Evolutionary conservation across 805 yeast genomes (phyloP), one percentile per base, ranked within the genome.

Genomic region (Sporopachydermia quercuum): DNA sequence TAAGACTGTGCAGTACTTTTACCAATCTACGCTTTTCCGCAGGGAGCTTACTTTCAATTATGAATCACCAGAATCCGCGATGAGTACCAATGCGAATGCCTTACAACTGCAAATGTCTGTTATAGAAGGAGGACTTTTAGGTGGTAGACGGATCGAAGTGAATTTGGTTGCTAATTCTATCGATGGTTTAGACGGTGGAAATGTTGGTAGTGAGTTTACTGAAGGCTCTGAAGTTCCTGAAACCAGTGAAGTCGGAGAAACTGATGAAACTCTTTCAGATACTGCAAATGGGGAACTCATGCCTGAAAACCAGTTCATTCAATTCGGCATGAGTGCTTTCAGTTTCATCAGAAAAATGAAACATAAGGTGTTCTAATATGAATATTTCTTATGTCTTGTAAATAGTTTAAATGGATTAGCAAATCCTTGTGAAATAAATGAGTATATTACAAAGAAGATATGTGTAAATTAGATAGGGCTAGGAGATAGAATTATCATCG

Each of bases 121-220:
- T 14, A 55, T 70, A 14, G 79, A 75, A 48, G 77, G 78, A n/a
- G 80, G 79, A 3, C 53, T 63, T 4, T 56, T 71, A 36, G 78
- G 78, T 8, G 80, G 80, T 1, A 57, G 74, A 42, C 56, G 62
- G 17, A 44, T 60, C 5, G 80, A 75, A 51, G 62, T 71, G 40
- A 57, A 64, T 44, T 53, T 74, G 44, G 66, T 70, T 37, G 63
- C 71, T 34, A 54, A 60, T 40, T 23, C 30, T 23, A n/a, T n/a
- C n/a, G n/a, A n/a, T n/a, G n/a, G n/a, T n/a, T n/a, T n/a, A n/a
- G n/a, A n/a, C n/a, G n/a, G n/a, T n/a, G n/a, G n/a, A n/a, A n/a
- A n/a, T n/a, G n/a, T n/a, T n/a, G n/a, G n/a, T n/a, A n/a, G n/a
- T n/a, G 30, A 23, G 15, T 48, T 42, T 37, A 39, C 42, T 2